Evolutionary conservation across 768 basidiomycete species (phyloP).

Genomic region (Suillus subaureus): DNA sequence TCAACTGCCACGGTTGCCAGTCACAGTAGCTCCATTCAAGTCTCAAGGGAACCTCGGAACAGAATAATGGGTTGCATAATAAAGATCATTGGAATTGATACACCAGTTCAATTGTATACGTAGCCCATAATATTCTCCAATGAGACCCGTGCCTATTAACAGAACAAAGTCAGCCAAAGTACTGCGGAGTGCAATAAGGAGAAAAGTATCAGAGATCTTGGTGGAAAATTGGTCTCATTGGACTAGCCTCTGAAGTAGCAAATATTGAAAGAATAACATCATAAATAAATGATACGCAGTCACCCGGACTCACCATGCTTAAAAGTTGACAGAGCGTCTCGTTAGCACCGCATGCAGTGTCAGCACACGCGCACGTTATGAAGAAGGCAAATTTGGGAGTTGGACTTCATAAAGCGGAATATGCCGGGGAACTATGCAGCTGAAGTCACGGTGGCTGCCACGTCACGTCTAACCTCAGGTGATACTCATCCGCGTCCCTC

Average conservation of each 20-base stretch:
- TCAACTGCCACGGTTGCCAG: not conserved
- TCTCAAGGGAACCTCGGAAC: not conserved
- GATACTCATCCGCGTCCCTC: slow-evolving; percentile 19
- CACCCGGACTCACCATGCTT: slow-evolving; percentile 14
- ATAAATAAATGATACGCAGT: slow-evolving; percentile 17
- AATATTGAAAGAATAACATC: slow-evolving; percentile 58
- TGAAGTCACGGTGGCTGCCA: slow-evolving; percentile 67
- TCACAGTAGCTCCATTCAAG: not conserved
- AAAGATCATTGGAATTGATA: not conserved
- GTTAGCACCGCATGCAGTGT: no score
- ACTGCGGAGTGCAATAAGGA: not conserved
- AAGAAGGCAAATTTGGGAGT: not conserved
- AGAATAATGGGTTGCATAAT: not conserved
- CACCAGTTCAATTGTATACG: not conserved
- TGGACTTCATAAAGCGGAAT: slow-evolving; percentile 16
- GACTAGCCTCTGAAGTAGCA: slow-evolving; percentile 67
- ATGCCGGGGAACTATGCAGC: slow-evolving; percentile 58
- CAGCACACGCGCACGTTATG: not conserved
- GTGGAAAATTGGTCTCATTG: slow-evolving; percentile 68
- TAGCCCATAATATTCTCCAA: not conserved
- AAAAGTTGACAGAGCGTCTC: no score
- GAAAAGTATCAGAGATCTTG: slow-evolving; percentile 64
- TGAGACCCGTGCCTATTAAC: not conserved
- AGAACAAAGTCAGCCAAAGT: slow-evolving; percentile 6
- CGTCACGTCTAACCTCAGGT: slow-evolving; percentile 37